Conservation (phyloP, 192 early-diverging fungal species). For the Gryganskiella cystojenkinii region DNA sequence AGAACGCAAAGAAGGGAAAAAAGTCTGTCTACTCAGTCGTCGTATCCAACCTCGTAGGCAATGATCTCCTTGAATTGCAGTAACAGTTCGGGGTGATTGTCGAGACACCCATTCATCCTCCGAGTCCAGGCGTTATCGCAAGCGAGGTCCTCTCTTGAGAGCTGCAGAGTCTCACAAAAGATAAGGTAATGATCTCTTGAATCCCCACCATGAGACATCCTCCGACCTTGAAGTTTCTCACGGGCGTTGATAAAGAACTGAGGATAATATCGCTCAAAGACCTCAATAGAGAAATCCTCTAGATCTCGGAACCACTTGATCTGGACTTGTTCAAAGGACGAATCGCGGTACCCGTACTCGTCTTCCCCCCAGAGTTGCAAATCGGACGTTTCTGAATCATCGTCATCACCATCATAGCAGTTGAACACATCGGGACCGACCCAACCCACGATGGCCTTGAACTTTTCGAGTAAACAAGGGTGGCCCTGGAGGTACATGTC, state of each 20-base stretch:
- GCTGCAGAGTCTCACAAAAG: slow-evolving; percentile 30
- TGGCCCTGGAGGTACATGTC: not conserved
- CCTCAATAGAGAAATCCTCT: slow-evolving; percentile 22
- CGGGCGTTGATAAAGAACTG: slow-evolving; percentile 46
- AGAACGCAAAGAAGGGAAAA: not conserved
- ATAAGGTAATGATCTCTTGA: slow-evolving; percentile 28
- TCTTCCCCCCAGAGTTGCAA: slow-evolving; percentile 18
- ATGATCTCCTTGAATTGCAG: slow-evolving; percentile 48
- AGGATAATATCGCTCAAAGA: slow-evolving; percentile 30
- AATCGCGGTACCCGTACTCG: slow-evolving; percentile 35
- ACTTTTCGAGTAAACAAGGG: slow-evolving; percentile 37
- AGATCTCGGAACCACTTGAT: slow-evolving; percentile 50
- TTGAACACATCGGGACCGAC: slow-evolving; percentile 27
- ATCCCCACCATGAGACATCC: slow-evolving; percentile 33
- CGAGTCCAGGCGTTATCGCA: slow-evolving; percentile 46
- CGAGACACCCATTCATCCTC: slow-evolving; percentile 39
- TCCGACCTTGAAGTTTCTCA: slow-evolving; percentile 29
- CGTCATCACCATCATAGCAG: slow-evolving; percentile 5
- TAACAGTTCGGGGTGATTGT: slow-evolving; percentile 39
- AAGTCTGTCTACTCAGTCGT: slow-evolving; percentile 2
- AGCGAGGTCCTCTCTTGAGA: slow-evolving; percentile 17
- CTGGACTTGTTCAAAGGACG: slow-evolving; percentile 39
- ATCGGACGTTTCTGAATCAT: not conserved
- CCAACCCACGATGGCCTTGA: slow-evolving; percentile 48
- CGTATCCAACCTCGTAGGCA: slow-evolving; percentile 40